phyloP scores from a whole-genome alignment of 345 rosid genomes.

The Hypericum androsaemum region DNA sequence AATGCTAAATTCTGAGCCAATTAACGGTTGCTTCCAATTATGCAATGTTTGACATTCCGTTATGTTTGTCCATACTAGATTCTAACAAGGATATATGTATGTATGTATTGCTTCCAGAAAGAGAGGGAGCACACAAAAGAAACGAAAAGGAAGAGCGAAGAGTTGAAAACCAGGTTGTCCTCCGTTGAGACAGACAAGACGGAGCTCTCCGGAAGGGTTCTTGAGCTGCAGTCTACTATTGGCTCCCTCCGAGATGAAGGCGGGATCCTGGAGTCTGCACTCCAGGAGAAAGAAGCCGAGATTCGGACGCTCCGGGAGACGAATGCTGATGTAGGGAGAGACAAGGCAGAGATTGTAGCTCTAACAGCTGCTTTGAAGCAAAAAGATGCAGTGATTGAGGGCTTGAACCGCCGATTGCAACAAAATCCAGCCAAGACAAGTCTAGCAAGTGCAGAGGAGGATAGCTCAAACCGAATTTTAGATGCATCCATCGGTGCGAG shows the following conservation, averaged over 20 bases:
- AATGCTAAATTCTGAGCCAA: too few species aligned
- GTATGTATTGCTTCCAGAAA: constrained; percentile 26
- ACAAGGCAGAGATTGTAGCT: constrained; percentile 15
- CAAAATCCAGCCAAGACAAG: constrained; percentile 15
- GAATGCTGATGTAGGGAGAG: constrained; percentile 12
- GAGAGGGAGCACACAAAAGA: constrained; percentile 34
- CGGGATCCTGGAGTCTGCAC: constrained; percentile 30
- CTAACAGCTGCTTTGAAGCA: constrained; percentile 38
- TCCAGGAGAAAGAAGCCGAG: constrained; percentile 38
- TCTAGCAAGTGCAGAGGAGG: constrained; percentile 23
- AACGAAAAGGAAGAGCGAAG: constrained; percentile 33
- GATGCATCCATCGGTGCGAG: constrained; percentile 13
- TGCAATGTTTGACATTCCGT: too few species aligned
- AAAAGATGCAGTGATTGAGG: constrained; percentile 39
- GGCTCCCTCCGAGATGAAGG: constrained; percentile 50
- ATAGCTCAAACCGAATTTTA: constrained; percentile 14
- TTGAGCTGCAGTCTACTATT: constrained; percentile 46
- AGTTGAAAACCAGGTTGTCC: constrained; percentile 36
- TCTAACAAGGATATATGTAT: background rate
- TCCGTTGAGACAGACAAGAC: constrained; percentile 32
- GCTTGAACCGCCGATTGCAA: constrained; percentile 30
- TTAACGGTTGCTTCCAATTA: too few species aligned
- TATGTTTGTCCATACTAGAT: too few species aligned
- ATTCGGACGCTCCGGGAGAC: constrained; percentile 26
- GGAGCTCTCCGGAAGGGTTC: constrained; percentile 36